phyloP scores from a whole-genome alignment of 2,329 filamentous ascomycete genomes.

The Gaeumannomyces sp. region DNA sequence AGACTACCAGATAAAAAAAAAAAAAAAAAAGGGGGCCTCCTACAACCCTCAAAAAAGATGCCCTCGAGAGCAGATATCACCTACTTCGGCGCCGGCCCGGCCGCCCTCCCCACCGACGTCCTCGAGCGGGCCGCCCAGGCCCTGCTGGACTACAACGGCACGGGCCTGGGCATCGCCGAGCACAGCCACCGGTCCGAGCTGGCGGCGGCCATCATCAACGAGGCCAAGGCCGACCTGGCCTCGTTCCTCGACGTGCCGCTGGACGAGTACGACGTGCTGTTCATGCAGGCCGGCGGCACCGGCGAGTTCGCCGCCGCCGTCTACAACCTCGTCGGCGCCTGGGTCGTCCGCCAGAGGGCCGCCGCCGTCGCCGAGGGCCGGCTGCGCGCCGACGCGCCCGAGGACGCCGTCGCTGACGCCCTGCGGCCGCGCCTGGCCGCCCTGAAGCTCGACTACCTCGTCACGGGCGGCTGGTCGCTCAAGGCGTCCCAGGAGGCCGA shows the following conservation, averaged over 20 bases:
- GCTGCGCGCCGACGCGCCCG: constrained; percentile 37
- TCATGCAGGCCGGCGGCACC: constrained; percentile 81
- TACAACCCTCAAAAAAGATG: constrained; percentile 11
- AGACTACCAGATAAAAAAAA: neutral
- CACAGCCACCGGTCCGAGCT: constrained; percentile 81
- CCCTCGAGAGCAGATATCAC: constrained; percentile 17
- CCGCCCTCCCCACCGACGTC: constrained; percentile 75
- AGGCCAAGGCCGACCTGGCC: constrained; percentile 68
- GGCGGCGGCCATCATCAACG: constrained; percentile 71
- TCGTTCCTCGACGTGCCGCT: constrained; percentile 66
- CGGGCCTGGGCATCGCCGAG: constrained; percentile 80
- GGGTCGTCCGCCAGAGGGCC: constrained; percentile 65
- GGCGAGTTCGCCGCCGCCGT: constrained; percentile 79
- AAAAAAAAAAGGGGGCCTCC: no score
- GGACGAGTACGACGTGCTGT: constrained; percentile 78
- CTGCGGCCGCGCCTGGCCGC: constrained; percentile 42
- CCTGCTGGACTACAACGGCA: constrained; percentile 74
- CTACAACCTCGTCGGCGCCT: constrained; percentile 78
- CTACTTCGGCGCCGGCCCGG: constrained; percentile 82
- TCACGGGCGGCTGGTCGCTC: constrained; percentile 85
- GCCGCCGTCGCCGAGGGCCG: constrained; percentile 41
- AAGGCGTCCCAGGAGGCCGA: constrained; percentile 83
- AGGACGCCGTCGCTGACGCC: constrained; percentile 17
- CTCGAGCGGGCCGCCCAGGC: constrained; percentile 70
- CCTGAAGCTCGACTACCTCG: constrained; percentile 79